Conservation (phyloP, 495 filamentous ascomycete genomes). For the Staphylotrichum tortipilum region DNA sequence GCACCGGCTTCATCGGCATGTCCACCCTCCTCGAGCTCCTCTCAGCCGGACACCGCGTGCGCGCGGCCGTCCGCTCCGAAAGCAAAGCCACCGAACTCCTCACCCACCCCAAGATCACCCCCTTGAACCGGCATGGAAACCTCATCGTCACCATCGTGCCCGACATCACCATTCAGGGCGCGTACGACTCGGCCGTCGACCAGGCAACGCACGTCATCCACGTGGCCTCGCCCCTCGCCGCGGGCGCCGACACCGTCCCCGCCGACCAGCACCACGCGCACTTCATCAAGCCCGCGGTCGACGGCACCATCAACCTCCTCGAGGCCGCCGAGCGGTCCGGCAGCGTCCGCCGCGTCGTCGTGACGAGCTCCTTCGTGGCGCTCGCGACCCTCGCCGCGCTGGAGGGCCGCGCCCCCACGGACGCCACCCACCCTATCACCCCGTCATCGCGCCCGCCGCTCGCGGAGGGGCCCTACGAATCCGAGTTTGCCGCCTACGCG, state of each 20-base stretch:
- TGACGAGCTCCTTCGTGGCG: constrained; percentile 39
- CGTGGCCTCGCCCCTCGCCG: constrained; percentile 46
- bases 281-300: constrained; percentile 63
- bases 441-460: too few relatives aligned
- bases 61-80: constrained; percentile 38
- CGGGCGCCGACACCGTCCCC: constrained; percentile 36
- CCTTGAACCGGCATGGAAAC: constrained; percentile 20
- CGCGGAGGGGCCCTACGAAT: constrained; percentile 28
- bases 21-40: constrained; percentile 30
- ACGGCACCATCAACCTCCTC: constrained; percentile 65
- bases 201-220: constrained; percentile 45
- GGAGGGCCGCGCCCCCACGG: constrained; percentile 9
- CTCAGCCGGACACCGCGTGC: constrained; percentile 34
- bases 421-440: constrained; percentile 9
- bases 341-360: constrained; percentile 54
- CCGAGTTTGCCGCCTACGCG: constrained; percentile 30
- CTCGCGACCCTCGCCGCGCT: constrained; percentile 21
- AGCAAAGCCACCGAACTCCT: constrained; percentile 23
- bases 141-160: constrained; percentile 39
- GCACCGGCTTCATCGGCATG: constrained; percentile 41
- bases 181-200: constrained; percentile 39
- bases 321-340: constrained; percentile 56
- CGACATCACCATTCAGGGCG: constrained; percentile 35
- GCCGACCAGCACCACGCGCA: constrained; percentile 43
- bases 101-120: constrained; percentile 21